These are phyloP conservation scores for Mycena rosella DNA, from an alignment of 768 basidiomycete species.

Conservation along the genomic window DNA sequence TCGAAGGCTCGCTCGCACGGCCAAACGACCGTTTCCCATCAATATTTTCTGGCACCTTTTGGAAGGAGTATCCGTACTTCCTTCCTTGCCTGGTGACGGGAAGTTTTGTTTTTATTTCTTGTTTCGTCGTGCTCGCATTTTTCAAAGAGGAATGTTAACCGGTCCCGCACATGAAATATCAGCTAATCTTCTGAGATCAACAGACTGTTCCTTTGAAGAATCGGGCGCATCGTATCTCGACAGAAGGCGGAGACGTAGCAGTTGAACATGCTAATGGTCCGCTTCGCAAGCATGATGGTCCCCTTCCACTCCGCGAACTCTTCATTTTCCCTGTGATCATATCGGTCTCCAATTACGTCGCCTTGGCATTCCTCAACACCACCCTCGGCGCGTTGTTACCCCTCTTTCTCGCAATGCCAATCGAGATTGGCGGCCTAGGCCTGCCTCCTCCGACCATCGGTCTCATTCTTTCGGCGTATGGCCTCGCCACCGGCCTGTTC, in stretches of 20 bases:
- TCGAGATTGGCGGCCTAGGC: too few species aligned
- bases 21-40: slow-evolving; percentile 77
- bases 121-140: slow-evolving; percentile 49
- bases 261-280: not conserved
- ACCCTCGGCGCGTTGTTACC: slow-evolving; percentile 76
- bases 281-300: slow-evolving; percentile 37
- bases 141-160: slow-evolving; percentile 58
- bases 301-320: slow-evolving; percentile 56
- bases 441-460: slow-evolving; percentile 75
- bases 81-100: slow-evolving; percentile 68
- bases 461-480: slow-evolving; percentile 70
- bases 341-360: slow-evolving; percentile 53
- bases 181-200: slow-evolving; percentile 9
- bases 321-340: slow-evolving; percentile 48
- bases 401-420: slow-evolving; percentile 80
- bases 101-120: slow-evolving; percentile 49
- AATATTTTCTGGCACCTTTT: slow-evolving; percentile 67
- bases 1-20: slow-evolving; percentile 75
- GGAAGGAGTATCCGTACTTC: slow-evolving; percentile 81
- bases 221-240: slow-evolving; percentile 12
- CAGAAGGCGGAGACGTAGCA: slow-evolving; percentile 7
- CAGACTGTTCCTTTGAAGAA: slow-evolving; percentile 46
- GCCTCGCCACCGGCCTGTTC: slow-evolving; percentile 73
- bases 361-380: slow-evolving; percentile 58
- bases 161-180: not conserved